A percentile compares a stretch with the other conserved stretches of the same genome.
phyloP scores from a whole-genome alignment of 2,329 filamentous ascomycete species.

The Trichophyton mentagrophytes region DNA sequence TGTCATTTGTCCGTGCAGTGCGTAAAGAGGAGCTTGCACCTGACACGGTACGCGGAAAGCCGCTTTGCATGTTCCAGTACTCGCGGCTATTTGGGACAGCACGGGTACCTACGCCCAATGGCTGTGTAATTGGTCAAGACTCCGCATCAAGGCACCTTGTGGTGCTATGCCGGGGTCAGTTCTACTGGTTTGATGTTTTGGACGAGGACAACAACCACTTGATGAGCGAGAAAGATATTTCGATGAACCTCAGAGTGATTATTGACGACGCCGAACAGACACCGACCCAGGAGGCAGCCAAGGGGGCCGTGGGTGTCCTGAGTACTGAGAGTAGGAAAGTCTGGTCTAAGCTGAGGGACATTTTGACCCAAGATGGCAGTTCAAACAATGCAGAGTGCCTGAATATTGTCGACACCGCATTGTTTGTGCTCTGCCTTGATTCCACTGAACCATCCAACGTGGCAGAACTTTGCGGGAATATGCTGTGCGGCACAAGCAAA shows the following conservation, averaged over 20 bases:
- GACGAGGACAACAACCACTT: conserved; percentile 91
- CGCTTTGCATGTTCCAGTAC: conserved; percentile 97
- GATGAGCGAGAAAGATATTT: conserved; percentile 91
- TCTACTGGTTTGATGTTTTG: conserved; percentile 98
- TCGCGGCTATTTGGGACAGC: conserved; percentile 90
- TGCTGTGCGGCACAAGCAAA: conserved; percentile 91
- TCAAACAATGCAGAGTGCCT: conserved; percentile 95
- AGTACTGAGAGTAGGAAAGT: conserved; percentile 94
- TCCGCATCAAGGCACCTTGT: conserved; percentile 86
- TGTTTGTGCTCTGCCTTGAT: conserved; percentile 87
- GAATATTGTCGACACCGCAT: conserved; percentile 84
- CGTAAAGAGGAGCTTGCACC: conserved; percentile 84
- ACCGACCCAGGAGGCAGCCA: conserved; percentile 88
- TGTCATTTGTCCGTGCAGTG: conserved; percentile 87
- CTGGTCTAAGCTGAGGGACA: conserved; percentile 83
- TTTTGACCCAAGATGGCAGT: conserved; percentile 69
- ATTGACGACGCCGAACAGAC: conserved; percentile 80
- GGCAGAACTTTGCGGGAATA: conserved; percentile 87
- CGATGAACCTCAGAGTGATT: conserved; percentile 82
- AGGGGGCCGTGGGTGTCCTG: conserved; percentile 80
- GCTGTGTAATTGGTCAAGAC: conserved; percentile 92
- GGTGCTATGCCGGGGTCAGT: conserved; percentile 85
- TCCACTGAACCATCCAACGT: conserved; percentile 74
- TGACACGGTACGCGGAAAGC: conserved; percentile 68
- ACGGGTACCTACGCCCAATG: conserved; percentile 82